Evolutionary conservation across 257 asterid genomes (phyloP).

Genomic region (Nicotiana otophora): DNA sequence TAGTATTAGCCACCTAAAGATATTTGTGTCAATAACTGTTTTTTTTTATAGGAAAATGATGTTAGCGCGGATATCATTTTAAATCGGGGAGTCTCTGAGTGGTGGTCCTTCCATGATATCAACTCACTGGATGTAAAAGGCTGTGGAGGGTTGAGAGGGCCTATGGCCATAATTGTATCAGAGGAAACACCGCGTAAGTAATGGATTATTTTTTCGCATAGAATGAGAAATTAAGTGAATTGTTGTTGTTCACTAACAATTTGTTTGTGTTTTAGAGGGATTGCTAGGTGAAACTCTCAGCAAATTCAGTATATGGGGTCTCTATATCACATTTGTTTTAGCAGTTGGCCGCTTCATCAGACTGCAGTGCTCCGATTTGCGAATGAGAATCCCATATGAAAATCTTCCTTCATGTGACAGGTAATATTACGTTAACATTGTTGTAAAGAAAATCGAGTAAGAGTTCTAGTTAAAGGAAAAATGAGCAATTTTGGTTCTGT

Average conservation of each 20-base stretch:
- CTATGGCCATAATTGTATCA: constrained; percentile 90
- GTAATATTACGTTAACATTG: constrained; percentile 26
- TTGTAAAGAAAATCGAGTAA: background rate
- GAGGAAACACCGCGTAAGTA: constrained; percentile 99
- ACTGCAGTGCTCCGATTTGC: constrained; percentile 88
- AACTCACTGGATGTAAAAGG: constrained; percentile 39
- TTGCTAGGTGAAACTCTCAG: constrained; percentile 97
- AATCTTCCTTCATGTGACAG: constrained; percentile 99
- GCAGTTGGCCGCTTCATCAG: constrained; percentile 98
- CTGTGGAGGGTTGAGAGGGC: constrained; percentile 76
- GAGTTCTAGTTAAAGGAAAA: background rate
- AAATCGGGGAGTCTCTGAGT: constrained; percentile 48
- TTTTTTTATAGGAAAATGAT: constrained; percentile 47
- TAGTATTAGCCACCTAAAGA: background rate
- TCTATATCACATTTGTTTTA: constrained; percentile 94
- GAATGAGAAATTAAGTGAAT: background rate
- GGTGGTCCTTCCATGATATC: constrained; percentile 97
- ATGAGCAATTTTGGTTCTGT: constrained; percentile 8
- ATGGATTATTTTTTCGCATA: background rate
- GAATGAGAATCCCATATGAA: constrained; percentile 98
- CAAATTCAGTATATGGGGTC: constrained; percentile 99
- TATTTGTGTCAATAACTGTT: background rate
- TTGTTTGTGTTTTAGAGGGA: constrained; percentile 61
- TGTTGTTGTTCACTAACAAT: constrained; percentile 12
- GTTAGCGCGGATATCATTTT: constrained; percentile 79